Base-by-base conservation (phyloP, 176 grass and related monocot species). In the Oryza nivara region DNA sequence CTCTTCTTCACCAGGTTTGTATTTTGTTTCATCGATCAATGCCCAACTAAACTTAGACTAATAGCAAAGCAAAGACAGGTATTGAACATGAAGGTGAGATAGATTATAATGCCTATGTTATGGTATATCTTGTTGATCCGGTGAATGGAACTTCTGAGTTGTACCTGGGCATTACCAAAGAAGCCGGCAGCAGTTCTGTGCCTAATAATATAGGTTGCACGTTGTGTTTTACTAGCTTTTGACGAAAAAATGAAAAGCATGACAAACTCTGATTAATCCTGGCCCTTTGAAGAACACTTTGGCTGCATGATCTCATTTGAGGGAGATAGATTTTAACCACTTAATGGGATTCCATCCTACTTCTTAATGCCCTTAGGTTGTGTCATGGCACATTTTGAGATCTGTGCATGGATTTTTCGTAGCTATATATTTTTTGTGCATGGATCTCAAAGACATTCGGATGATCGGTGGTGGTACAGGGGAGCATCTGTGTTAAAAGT, bases 1-100 rank as follows among this genome's bases (percentile, higher is more conserved):
- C 91, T 65, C 96, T 98, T 92, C 86, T 96, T 82, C 94, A 98
- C 54, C 96, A 92, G 96, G 96, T 98, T 85, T 54, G 80, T 41
- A 17, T 63, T 30, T 72, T 77, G 25, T 69, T 82, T 22, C 46
- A n/a, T 64, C 13, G 2, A 46, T 25, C 34, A 36, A 20, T 77
- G 20, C 7, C 38, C 12, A 87, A 16, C 36, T 82, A 70, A 75
- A 17, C 68, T n/a, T 74, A 13, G 22, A 69, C 46, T 46, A 86
- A 77, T 1, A 44, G 43, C 40, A 77, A 2, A 44, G 43, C 40
- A 58, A 20, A 86, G 17, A 77, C 34, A 52, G 69, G 3, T 52
- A 46, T 81, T 54, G 65, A 77, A 54, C 65, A 81, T 61, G 67
- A 70, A 12, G 15, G 28, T 12, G 45, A 12, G 36, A 5, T 38